A percentile compares a stretch with the other conserved stretches of the same genome.
Evolutionary conservation across 2,329 filamentous ascomycete species (phyloP).

Genomic region (Microsporum audouinii): DNA sequence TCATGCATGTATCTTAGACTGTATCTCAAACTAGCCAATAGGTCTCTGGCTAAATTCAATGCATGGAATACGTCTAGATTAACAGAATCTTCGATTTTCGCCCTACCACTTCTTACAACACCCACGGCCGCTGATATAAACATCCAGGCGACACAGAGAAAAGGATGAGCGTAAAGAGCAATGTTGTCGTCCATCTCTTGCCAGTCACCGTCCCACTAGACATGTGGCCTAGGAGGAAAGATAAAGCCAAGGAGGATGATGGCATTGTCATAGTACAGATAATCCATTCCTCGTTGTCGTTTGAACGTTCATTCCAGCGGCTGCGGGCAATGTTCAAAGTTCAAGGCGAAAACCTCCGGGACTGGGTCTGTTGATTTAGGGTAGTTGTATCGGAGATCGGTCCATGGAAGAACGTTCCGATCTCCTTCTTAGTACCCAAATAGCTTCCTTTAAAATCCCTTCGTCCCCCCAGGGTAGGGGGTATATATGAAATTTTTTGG

Average conservation of each 20-base stretch:
- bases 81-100: neutral
- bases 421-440: constrained; percentile 47
- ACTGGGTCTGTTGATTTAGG: constrained; percentile 35
- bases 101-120: neutral
- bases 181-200: neutral
- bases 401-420: constrained; percentile 34
- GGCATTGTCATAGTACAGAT: neutral
- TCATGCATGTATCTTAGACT: constrained; percentile 15
- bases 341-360: neutral
- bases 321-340: neutral
- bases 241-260: neutral
- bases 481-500: neutral
- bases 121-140: too few relatives aligned
- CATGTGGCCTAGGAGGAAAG: neutral
- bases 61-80: constrained; percentile 1
- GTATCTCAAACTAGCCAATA: constrained; percentile 15
- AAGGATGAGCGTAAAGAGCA: neutral
- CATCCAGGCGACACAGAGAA: neutral
- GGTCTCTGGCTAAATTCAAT: constrained; percentile 6
- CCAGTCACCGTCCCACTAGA: neutral
- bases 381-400: constrained; percentile 49
- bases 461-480: neutral
- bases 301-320: neutral
- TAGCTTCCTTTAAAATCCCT: too few relatives aligned
- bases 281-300: neutral